A percentile compares a stretch with the other conserved stretches of the same genome.
Evolutionary conservation across 768 basidiomycete species (phyloP).

Genomic region (Amanita rubescens): DNA sequence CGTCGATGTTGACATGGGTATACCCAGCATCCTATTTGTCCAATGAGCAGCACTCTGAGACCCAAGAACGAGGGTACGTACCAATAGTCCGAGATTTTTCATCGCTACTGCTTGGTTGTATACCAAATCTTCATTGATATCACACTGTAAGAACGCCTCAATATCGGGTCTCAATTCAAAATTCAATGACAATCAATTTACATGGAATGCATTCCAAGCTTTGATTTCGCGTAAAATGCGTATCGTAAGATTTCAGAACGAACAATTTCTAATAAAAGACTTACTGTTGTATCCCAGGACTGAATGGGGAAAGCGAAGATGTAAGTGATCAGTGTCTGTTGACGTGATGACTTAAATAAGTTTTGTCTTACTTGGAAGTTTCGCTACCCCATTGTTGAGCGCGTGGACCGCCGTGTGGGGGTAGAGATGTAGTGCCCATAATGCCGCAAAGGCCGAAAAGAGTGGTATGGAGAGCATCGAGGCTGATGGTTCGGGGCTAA

Average conservation of each 20-base stretch:
- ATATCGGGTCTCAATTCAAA: background rate
- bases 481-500: background rate
- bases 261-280: conserved; percentile 14
- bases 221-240: background rate
- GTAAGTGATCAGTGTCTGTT: background rate
- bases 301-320: conserved; percentile 14
- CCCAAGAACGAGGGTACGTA: no score
- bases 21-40: conserved; percentile 46
- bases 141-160: conserved; percentile 34
- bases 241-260: background rate
- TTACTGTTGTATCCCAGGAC: conserved; percentile 61
- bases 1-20: conserved; percentile 54
- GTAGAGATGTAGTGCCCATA: conserved; percentile 10
- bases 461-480: background rate
- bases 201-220: conserved; percentile 71
- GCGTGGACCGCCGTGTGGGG: conserved; percentile 18
- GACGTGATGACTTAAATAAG: background rate
- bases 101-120: conserved; percentile 43
- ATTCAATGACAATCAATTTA: conserved; percentile 20
- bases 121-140: conserved; percentile 47
- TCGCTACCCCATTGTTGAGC: conserved; percentile 27
- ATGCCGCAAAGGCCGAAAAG: background rate
- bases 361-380: conserved; percentile 27
- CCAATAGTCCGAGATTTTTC: conserved; percentile 49
- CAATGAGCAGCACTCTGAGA: no score